Evolutionary conservation across 441 rosid species (phyloP).

Genomic region (Gossypium davidsonii): DNA sequence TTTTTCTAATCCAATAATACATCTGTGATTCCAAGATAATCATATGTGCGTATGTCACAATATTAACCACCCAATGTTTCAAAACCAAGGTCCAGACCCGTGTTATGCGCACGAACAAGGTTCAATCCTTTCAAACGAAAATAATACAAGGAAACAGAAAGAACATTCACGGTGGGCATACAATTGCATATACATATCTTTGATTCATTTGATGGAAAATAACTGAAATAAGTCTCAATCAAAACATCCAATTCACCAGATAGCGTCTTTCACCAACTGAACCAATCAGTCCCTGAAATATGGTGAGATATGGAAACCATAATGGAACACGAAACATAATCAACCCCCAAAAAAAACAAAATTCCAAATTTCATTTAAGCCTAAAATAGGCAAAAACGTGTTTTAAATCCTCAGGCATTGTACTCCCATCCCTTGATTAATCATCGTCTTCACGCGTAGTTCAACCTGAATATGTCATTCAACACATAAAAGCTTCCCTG

Average conservation of each 20-base stretch:
- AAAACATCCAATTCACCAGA: conserved; percentile 12
- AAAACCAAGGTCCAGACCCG: neutral
- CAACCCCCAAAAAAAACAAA: conserved; percentile 14
- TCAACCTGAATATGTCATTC: conserved; percentile 95
- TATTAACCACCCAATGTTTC: neutral
- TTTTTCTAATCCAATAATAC: neutral
- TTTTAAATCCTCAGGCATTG: conserved; percentile 15
- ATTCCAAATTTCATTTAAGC: conserved; percentile 17
- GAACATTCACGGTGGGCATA: neutral
- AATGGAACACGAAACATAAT: conserved; percentile 25
- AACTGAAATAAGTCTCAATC: neutral
- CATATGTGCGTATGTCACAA: no score
- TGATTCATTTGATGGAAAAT: conserved; percentile 1
- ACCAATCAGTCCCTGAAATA: conserved; percentile 27
- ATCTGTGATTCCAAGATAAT: no score
- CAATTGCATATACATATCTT: conserved; percentile 3
- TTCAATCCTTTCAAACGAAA: neutral
- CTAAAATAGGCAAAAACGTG: conserved; percentile 25
- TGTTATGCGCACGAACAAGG: neutral
- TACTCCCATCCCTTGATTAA: conserved; percentile 8
- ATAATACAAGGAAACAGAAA: neutral
- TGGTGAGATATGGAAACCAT: conserved; percentile 18
- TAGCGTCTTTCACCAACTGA: conserved; percentile 18
- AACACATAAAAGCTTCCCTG: conserved; percentile 90
- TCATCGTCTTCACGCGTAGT: conserved; percentile 62